phyloP scores from a whole-genome alignment of 2,329 filamentous ascomycete species.

The Paraphoma sp. region DNA sequence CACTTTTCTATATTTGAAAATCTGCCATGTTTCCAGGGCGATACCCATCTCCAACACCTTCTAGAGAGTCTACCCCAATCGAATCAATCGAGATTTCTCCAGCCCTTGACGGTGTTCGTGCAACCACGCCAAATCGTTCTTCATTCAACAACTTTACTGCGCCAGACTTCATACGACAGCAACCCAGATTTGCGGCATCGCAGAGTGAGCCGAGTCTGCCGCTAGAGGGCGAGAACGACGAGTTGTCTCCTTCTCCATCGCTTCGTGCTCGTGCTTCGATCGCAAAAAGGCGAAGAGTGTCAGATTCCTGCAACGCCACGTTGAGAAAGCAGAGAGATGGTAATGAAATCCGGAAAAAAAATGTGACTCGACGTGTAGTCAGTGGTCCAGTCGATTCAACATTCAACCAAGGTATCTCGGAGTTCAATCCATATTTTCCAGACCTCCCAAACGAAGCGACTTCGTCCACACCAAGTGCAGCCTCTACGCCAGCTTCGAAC shows the following conservation, averaged over 20 bases:
- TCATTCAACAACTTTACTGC: conserved; percentile 1
- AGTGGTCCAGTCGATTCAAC: not conserved
- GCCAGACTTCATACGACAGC: not conserved
- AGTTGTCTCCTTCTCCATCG: not conserved
- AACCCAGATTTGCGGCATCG: conserved; percentile 1
- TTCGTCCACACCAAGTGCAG: too few species aligned
- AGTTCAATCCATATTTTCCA: not conserved
- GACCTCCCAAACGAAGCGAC: too few species aligned
- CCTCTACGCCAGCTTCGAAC: too few species aligned
- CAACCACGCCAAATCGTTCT: not conserved
- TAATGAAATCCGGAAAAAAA: not conserved
- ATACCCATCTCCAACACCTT: conserved; percentile 7
- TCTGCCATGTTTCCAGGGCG: conserved; percentile 3
- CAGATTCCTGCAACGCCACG: not conserved
- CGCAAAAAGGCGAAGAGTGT: not conserved
- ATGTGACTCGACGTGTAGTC: not conserved
- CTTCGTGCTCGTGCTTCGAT: not conserved
- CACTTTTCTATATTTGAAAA: not conserved
- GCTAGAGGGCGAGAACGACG: not conserved
- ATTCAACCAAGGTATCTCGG: not conserved
- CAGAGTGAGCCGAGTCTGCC: conserved; percentile 3
- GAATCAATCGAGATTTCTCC: not conserved
- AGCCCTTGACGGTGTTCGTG: not conserved
- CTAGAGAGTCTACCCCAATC: not conserved
- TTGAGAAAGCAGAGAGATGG: not conserved